Evolutionary conservation across 768 basidiomycete genomes (phyloP).

Genomic region (Rickenella mellea): DNA sequence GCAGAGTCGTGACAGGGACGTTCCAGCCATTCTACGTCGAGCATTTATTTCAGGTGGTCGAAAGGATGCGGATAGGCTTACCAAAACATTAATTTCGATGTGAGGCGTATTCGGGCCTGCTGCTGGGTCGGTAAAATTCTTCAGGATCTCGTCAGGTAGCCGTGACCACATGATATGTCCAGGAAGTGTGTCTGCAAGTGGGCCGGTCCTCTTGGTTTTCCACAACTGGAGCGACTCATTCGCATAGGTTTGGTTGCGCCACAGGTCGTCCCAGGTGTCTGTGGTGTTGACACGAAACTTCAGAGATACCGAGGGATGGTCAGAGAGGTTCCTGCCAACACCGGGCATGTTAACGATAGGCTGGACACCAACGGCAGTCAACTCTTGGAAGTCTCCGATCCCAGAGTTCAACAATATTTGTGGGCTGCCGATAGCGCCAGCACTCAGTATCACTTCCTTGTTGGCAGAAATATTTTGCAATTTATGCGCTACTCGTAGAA

Average conservation of each 20-base stretch:
- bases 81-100: slow-evolving; percentile 8
- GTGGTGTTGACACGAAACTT: slow-evolving; percentile 9
- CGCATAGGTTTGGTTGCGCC: slow-evolving; percentile 1
- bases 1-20: too few species aligned
- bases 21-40: too few species aligned
- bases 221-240: slow-evolving; percentile 4
- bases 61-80: too few species aligned
- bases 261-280: slow-evolving; percentile 7
- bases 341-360: slow-evolving; percentile 26
- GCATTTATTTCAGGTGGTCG: too few species aligned
- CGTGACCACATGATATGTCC: slow-evolving; percentile 6
- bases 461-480: slow-evolving; percentile 2
- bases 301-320: slow-evolving; percentile 10
- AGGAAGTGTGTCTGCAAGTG: slow-evolving; percentile 3
- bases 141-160: slow-evolving; percentile 4
- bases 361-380: slow-evolving; percentile 17
- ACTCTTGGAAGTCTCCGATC: slow-evolving; percentile 20
- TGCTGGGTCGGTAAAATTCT: slow-evolving; percentile 6
- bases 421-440: slow-evolving; percentile 16
- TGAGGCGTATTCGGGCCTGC: slow-evolving; percentile 11
- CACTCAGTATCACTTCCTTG: slow-evolving; percentile 16
- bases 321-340: slow-evolving; percentile 34
- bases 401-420: slow-evolving; percentile 22
- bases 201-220: slow-evolving; percentile 5
- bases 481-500: too few species aligned